Base-by-base conservation (phyloP, 2,329 filamentous ascomycete genomes). In the Colletotrichum euphorbiae region DNA sequence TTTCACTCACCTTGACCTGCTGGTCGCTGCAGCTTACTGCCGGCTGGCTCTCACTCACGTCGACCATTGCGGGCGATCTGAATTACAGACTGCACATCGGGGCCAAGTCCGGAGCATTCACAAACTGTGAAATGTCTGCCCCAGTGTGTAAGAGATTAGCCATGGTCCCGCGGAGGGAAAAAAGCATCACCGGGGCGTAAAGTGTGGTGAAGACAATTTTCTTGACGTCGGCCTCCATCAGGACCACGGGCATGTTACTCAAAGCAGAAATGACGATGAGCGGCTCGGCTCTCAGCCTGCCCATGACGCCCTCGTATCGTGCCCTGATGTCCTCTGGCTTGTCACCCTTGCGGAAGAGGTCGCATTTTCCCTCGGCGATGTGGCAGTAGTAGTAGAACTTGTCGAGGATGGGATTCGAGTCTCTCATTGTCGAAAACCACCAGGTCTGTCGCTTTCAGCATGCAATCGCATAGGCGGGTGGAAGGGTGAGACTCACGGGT, bases 331-430 rank as follows among this genome's bases (percentile, higher is more conserved):
- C 54, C 21, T 42, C 54, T 21, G 66, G 40, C 2, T 74, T 72
- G 45, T 81, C 77, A 13, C 79, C 78, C 4, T 74, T 60, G 8
- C 78, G 78, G 58, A 77, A 80, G 56, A 85, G 73, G 4, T 71
- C 70, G 68, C 83, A 85, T 13, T 71, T 74, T 6, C 73, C 57
- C 2, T 80, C 80, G 11, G 81, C 83, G 19, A 80, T 77, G 61
- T 78, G 81, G 72, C 86, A 89, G 46, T 79, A 80, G 51, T 77
- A 73, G 69, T 82, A 85, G 72, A 88, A 86, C 42, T 72, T 76
- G 2, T 76, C 76, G 64, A 84, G 78, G 15, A 82, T 78, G 56
- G 81, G 75, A 62, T 88, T 85, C 38, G 82, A 78, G 67, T 87
- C 82, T 46, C 75, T 71, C 8, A 83, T 72, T 42, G 78, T 80